These are phyloP conservation scores for Pseudotulostoma volvatum DNA, from an alignment of 495 filamentous ascomycete genomes.

Conservation along the genomic window DNA sequence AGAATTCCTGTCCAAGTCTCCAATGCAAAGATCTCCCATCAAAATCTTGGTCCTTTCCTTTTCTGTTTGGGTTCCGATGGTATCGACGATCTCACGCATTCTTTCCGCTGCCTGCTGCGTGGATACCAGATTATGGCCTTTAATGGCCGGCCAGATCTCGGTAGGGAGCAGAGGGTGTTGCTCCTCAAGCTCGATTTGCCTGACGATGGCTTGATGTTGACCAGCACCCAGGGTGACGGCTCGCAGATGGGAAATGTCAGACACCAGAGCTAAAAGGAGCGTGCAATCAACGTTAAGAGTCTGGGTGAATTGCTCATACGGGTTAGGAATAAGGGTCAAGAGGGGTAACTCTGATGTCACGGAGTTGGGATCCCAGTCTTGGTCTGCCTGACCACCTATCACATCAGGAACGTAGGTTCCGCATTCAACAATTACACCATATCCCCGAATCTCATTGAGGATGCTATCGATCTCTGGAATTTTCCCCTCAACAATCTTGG, in stretches of 20 bases:
- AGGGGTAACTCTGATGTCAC: slow-evolving; percentile 19
- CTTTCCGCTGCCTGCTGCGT: slow-evolving; percentile 43
- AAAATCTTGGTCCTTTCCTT: slow-evolving; percentile 38
- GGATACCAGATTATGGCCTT: slow-evolving; percentile 36
- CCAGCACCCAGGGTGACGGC: slow-evolving; percentile 18
- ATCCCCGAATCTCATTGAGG: slow-evolving; percentile 38
- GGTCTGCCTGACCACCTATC: slow-evolving; percentile 5
- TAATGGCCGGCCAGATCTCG: slow-evolving; percentile 48
- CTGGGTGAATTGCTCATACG: slow-evolving; percentile 36
- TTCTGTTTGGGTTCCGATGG: slow-evolving; percentile 49
- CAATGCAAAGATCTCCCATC: slow-evolving; percentile 21
- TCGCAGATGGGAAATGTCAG: slow-evolving; percentile 49
- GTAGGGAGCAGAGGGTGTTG: slow-evolving; percentile 41
- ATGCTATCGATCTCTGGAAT: slow-evolving; percentile 38
- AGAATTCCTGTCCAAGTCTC: slow-evolving; percentile 10
- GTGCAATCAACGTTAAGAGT: slow-evolving; percentile 61
- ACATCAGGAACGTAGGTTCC: slow-evolving; percentile 13
- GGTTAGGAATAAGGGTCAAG: slow-evolving; percentile 34
- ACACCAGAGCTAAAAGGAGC: slow-evolving; percentile 50
- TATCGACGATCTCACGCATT: slow-evolving; percentile 51
- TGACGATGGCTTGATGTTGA: slow-evolving; percentile 38
- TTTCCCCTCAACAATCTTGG: slow-evolving; percentile 35
- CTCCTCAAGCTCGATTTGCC: slow-evolving; percentile 50
- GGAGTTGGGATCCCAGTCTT: neutral
- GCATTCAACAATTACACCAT: slow-evolving; percentile 38